Evolutionary conservation across 2,329 filamentous ascomycete species (phyloP), one percentile per base, ranked within the genome.

Genomic region (Bipolaris bicolor): DNA sequence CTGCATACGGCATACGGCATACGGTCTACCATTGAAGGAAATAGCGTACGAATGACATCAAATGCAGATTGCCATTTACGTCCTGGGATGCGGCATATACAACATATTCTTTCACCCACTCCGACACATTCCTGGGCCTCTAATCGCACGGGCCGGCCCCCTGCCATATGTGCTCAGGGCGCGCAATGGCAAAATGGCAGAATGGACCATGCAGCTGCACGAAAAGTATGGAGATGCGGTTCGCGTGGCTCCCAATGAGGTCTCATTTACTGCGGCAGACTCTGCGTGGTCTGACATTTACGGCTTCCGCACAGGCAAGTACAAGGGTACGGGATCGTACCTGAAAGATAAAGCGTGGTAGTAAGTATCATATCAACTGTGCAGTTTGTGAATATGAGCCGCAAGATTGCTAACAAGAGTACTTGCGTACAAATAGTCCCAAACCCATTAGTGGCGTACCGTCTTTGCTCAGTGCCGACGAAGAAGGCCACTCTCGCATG

Each of bases 201-300:
- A 46, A 9, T 73, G 67, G 65, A 36, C 74, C 22, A 63, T 62
- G 20, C 36, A 67, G 2, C 65, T 77, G 2, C 79, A 81, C 48
- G 64, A 74, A 10, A 66, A 72, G 47, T 80, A 79, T 55, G 80
- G 80, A 20, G 73, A 78, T 1, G 77, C 75, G 2, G 77, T 81
- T 0, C 73, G 79, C 7, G 58, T 81, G 5, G 68, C 72, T 0
- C 80, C 79, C 0, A 74, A 72, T 26, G 77, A 81, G 54, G 52
- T 81, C 0, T 79, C 78, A 1, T 79, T 80, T 65, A 80, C 72
- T 49, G 74, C 76, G 3, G 76, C 66, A n/a, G 77, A 80, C 1
- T 76, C 73, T 1, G 77, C 78, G 1, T 80, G 76, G 73, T 71
- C 72, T 47, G 79, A 80, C 26, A 78, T 81, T 34, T 80, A 80